Base-by-base conservation (phyloP, 1,284 basidiomycete species). In the Apiotrichum sp. region DNA sequence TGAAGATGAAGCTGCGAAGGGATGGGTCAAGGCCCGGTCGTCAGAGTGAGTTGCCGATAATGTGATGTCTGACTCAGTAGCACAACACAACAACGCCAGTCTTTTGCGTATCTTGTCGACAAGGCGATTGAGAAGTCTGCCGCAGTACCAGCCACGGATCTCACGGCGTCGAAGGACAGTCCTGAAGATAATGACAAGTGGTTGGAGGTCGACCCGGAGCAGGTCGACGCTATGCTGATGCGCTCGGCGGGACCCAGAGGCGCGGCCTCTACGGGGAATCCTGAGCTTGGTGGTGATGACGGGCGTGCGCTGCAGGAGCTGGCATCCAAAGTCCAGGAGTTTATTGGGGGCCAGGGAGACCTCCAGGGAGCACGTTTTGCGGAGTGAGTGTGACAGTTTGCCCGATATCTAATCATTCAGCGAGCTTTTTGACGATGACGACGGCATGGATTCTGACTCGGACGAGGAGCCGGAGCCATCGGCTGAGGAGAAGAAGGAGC, bases 291-390 rank as follows among this genome's bases (percentile, higher is more conserved):
- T 1, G 70, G 83, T 36, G 81, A 82, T 53, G 86, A 91, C 67
- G 86, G 89, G 2, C 71, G 80, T 14, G 83, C 82, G 53, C 75
- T 97, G 45, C 83, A 84, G 63, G 81, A 83, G 60, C 80, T 97
- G 49, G 91, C 93, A 9, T 78, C 82, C 60, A 89, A 90, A 71
- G 88, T 97, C 0, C 86, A 89, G 67, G 79, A 80, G 34, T 97
- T 97, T 69, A 84, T 97, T 2, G 86, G 91, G 63, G 90, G 88
- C 2, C 77, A 92, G 70, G 93, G 93, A 5, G 86, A 88, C 62
- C 61, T 95, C 5, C 86, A 90, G 64, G 93, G 93, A 1, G 93
- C 90, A 0, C 76, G 80, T 59, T 93, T 97, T 67, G 83, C 86
- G 50, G 92, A 93, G 91, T 95, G 75, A 67, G 88, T 78, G 40